Evolutionary conservation across 805 yeast species (phyloP).

Genomic region (Diddensiella caesifluorescens): DNA sequence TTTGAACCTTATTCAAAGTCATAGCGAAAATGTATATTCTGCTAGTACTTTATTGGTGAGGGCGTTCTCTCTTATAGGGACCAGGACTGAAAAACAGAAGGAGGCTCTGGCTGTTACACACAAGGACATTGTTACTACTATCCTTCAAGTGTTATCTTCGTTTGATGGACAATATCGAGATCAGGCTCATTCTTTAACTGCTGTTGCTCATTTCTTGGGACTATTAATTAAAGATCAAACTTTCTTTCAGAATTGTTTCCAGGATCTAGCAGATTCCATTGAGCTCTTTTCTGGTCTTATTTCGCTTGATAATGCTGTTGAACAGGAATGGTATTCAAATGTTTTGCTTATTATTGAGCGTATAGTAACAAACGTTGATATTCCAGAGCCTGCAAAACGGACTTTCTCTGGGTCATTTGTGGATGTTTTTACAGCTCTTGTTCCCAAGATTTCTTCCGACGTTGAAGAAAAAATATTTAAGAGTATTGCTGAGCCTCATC

Average conservation of each 20-base stretch:
- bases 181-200: conserved; percentile 12
- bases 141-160: conserved; percentile 14
- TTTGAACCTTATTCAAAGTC: conserved; percentile 18
- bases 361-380: conserved; percentile 45
- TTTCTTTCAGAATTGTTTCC: conserved; percentile 15
- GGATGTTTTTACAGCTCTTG: conserved; percentile 5
- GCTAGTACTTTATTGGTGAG: conserved; percentile 18
- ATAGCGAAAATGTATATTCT: conserved; percentile 23
- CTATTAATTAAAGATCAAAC: conserved; percentile 22
- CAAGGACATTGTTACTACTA: conserved; percentile 12
- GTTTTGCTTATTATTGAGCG: conserved; percentile 53
- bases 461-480: conserved; percentile 38
- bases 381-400: conserved; percentile 43
- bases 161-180: conserved; percentile 7
- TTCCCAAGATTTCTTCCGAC: conserved; percentile 23
- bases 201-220: conserved; percentile 24
- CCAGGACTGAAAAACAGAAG: conserved; percentile 15
- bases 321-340: conserved; percentile 50
- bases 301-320: conserved; percentile 8
- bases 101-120: conserved; percentile 12
- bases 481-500: conserved; percentile 38
- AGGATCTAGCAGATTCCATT: conserved; percentile 16
- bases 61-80: conserved; percentile 14
- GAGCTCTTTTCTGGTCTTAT: conserved; percentile 18
- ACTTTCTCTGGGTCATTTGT: conserved; percentile 20